phyloP scores from a whole-genome alignment of 129 eudicot species.

The Mikania micrantha region DNA sequence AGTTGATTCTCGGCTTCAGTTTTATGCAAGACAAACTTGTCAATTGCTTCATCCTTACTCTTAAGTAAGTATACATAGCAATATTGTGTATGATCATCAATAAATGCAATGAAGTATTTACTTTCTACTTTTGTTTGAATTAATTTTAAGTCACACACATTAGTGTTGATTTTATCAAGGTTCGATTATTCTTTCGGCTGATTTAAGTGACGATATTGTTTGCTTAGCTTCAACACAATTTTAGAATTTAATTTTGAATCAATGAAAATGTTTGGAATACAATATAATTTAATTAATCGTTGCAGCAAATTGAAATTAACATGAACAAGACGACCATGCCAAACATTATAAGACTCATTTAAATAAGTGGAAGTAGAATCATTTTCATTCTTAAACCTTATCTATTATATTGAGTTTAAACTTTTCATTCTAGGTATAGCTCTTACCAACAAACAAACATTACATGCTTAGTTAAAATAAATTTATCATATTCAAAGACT shows the following conservation, averaged over 20 bases:
- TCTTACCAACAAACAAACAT: neutral
- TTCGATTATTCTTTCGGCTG: too few relatives aligned
- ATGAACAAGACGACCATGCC: neutral
- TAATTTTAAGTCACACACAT: too few relatives aligned
- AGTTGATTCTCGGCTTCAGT: too few relatives aligned
- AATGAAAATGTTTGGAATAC: neutral
- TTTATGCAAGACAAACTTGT: too few relatives aligned
- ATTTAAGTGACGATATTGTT: too few relatives aligned
- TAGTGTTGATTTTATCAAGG: too few relatives aligned
- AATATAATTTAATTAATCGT: neutral
- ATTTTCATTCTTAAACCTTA: neutral
- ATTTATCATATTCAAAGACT: neutral
- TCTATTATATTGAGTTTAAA: neutral
- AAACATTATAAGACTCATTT: neutral
- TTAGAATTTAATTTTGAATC: neutral
- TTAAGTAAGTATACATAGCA: too few relatives aligned
- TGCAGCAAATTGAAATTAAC: neutral
- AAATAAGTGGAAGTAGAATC: neutral
- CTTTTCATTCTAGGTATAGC: neutral
- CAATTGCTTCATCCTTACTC: too few relatives aligned
- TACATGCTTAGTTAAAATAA: neutral
- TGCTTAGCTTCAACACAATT: too few relatives aligned
- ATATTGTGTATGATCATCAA: too few relatives aligned
- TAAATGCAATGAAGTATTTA: too few relatives aligned
- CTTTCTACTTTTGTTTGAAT: too few relatives aligned